phyloP scores from a whole-genome alignment of 441 rosid genomes.

The Codiaeum variegatum region DNA sequence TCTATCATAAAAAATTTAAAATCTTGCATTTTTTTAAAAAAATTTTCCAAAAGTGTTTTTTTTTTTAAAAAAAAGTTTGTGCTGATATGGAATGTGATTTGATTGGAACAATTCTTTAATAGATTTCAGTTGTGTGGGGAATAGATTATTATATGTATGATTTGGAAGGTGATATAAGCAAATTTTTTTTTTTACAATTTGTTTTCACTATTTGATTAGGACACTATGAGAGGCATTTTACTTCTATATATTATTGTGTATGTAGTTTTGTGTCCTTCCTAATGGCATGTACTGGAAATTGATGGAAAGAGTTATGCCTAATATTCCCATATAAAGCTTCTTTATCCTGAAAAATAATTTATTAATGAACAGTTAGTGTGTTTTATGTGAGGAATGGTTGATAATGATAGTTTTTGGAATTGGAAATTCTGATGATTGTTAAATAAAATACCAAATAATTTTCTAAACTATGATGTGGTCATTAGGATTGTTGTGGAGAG shows the following conservation, averaged over 20 bases:
- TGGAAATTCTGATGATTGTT: not conserved
- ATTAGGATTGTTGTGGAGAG: slow-evolving; percentile 2
- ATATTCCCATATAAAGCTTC: not conserved
- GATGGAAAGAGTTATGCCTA: not conserved
- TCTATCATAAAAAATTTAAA: too few relatives aligned
- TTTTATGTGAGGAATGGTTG: not conserved
- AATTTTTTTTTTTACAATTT: not conserved
- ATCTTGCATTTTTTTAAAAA: too few relatives aligned
- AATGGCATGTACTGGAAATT: not conserved
- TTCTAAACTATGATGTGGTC: not conserved
- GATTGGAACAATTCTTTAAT: not conserved
- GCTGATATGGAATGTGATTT: slow-evolving; percentile 3
- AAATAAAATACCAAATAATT: not conserved
- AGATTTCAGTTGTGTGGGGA: not conserved
- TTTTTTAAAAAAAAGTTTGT: too few relatives aligned
- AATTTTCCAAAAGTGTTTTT: too few relatives aligned
- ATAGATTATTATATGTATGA: not conserved
- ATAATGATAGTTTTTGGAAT: not conserved
- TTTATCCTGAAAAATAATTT: not conserved
- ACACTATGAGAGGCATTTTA: not conserved
- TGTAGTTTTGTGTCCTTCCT: not conserved
- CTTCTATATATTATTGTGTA: not conserved
- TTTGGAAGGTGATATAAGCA: slow-evolving; percentile 4
- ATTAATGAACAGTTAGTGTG: not conserved
- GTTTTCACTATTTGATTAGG: slow-evolving; percentile 3